These are phyloP conservation scores for Chionographis japonica DNA, from an alignment of 106 monocot genomes.

Conservation along the genomic window DNA sequence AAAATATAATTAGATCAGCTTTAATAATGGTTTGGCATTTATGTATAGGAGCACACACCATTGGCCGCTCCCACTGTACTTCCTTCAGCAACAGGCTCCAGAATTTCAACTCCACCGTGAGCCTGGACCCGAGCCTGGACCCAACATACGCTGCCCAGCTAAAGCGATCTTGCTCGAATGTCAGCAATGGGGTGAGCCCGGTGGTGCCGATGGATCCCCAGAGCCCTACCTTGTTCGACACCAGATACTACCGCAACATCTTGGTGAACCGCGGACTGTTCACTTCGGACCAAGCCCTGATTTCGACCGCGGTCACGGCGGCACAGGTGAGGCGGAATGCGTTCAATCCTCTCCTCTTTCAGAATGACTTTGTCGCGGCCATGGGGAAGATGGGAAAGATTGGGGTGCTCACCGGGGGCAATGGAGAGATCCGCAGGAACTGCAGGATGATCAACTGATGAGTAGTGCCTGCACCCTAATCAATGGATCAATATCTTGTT, in stretches of 20 bases:
- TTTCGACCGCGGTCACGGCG: constrained; percentile 2
- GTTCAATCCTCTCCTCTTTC: not conserved
- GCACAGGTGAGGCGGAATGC: constrained; percentile 16
- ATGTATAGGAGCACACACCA: constrained; percentile 31
- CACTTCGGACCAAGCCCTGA: constrained; percentile 45
- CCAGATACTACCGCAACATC: constrained; percentile 29
- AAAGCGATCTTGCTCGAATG: constrained; percentile 17
- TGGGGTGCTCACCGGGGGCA: constrained; percentile 29
- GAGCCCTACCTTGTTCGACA: constrained; percentile 30
- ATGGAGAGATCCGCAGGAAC: constrained; percentile 39
- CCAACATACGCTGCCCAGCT: constrained; percentile 16
- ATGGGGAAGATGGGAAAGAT: constrained; percentile 55
- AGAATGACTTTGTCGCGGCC: constrained; percentile 18
- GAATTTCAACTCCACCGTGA: constrained; percentile 29
- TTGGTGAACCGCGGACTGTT: constrained; percentile 33
- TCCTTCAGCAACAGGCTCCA: constrained; percentile 34
- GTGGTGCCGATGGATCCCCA: constrained; percentile 26
- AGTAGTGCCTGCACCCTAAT: too few species aligned
- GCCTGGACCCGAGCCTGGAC: constrained; percentile 30
- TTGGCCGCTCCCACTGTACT: constrained; percentile 31
- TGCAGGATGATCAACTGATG: constrained; percentile 23
- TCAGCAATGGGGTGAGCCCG: too few species aligned
- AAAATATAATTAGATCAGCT: not conserved
- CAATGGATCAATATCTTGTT: too few species aligned
- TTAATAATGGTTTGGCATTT: not conserved